Evolutionary conservation across 805 yeast genomes (phyloP).

Genomic region (Pichia paraexigua): DNA sequence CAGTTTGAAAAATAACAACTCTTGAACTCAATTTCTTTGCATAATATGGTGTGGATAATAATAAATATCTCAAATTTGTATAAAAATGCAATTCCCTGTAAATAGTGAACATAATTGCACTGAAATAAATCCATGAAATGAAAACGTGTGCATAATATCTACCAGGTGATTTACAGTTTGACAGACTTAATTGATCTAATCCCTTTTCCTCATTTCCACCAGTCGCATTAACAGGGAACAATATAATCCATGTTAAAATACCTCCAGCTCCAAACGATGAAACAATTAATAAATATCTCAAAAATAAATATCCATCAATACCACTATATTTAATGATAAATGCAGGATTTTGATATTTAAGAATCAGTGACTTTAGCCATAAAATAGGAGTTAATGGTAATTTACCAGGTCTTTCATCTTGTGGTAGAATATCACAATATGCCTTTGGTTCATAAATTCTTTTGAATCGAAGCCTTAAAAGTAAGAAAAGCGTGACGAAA

Average conservation of each 20-base stretch:
- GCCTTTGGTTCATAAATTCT: constrained; percentile 84
- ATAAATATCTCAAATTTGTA: constrained; percentile 68
- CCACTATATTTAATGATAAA: constrained; percentile 83
- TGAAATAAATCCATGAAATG: constrained; percentile 72
- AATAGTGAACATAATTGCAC: constrained; percentile 58
- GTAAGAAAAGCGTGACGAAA: constrained; percentile 54
- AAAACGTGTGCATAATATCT: constrained; percentile 85
- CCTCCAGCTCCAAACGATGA: constrained; percentile 48
- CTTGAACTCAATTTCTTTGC: constrained; percentile 68
- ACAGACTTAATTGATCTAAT: constrained; percentile 66
- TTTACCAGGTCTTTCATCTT: constrained; percentile 63
- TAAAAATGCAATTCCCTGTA: constrained; percentile 80
- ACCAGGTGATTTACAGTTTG: constrained; percentile 53
- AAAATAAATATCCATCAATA: constrained; percentile 86
- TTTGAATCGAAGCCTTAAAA: constrained; percentile 57
- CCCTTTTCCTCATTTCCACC: constrained; percentile 57
- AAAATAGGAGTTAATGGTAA: constrained; percentile 57
- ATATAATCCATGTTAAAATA: constrained; percentile 50
- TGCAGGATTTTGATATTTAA: constrained; percentile 61
- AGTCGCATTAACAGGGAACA: constrained; percentile 80
- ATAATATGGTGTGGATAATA: constrained; percentile 72
- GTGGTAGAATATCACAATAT: constrained; percentile 47
- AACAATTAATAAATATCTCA: constrained; percentile 64
- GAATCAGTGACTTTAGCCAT: constrained; percentile 61
- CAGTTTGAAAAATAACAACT: constrained; percentile 76